Evolutionary conservation across 2,329 filamentous ascomycete genomes (phyloP).

Genomic region (Sclerotiophoma versabilis): DNA sequence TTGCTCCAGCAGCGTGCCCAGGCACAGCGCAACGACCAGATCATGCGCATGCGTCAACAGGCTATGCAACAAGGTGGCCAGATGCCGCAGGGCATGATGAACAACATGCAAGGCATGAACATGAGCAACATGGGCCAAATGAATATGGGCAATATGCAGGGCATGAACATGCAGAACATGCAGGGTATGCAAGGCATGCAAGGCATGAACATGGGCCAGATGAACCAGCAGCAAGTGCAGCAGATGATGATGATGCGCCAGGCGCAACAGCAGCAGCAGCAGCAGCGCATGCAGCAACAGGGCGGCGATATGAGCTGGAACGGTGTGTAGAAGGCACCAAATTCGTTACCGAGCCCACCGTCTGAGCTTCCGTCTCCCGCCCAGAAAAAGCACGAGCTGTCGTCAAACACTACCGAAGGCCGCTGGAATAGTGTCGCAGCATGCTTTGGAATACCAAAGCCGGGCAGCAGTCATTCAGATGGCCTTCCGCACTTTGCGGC

Average conservation of each 20-base stretch:
- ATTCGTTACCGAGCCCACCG: background rate
- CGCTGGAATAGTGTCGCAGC: too few relatives aligned
- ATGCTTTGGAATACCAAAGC: too few relatives aligned
- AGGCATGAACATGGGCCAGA: slow-evolving; percentile 35
- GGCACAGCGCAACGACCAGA: slow-evolving; percentile 44
- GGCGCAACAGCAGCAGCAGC: slow-evolving; percentile 33
- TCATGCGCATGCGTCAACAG: slow-evolving; percentile 43
- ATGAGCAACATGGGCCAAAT: slow-evolving; percentile 31
- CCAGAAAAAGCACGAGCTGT: background rate
- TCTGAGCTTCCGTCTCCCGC: background rate
- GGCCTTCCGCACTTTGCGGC: too few relatives aligned
- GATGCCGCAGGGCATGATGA: slow-evolving; percentile 42
- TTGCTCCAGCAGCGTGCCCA: slow-evolving; percentile 45
- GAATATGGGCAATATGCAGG: slow-evolving; percentile 27
- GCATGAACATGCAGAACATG: slow-evolving; percentile 16
- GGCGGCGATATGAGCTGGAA: slow-evolving; percentile 39
- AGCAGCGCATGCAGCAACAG: slow-evolving; percentile 32
- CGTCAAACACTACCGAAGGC: background rate
- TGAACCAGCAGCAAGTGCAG: slow-evolving; percentile 44
- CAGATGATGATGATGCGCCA: slow-evolving; percentile 47
- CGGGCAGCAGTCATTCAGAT: too few relatives aligned
- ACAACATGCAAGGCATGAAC: slow-evolving; percentile 43
- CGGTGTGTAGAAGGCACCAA: slow-evolving; percentile 22
- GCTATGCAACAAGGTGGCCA: slow-evolving; percentile 40
- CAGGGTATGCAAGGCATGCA: slow-evolving; percentile 29